Evolutionary conservation across 2,329 filamentous ascomycete species (phyloP).

Genomic region (Aspergillus tanneri): DNA sequence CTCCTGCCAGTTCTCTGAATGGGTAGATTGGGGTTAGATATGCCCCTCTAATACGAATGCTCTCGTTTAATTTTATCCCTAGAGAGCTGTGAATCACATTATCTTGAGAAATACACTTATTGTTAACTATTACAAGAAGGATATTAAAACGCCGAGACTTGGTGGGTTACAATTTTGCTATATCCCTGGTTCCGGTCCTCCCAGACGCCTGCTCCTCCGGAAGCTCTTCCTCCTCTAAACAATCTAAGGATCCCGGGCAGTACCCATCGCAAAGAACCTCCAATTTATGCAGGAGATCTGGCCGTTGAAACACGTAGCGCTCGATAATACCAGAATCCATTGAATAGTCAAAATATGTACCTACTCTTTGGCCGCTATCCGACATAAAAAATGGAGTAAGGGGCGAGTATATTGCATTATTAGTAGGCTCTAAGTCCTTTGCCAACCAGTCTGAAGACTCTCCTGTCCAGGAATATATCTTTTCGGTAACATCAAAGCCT

Average conservation of each 20-base stretch:
- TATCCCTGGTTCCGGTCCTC: background rate
- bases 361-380: background rate
- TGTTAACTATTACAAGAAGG: background rate
- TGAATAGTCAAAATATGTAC: background rate
- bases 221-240: background rate
- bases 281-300: background rate
- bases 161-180: background rate
- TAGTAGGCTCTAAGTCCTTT: background rate
- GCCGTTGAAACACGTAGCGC: background rate
- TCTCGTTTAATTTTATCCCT: no score
- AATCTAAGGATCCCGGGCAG: background rate
- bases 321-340: background rate
- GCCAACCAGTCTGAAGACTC: background rate
- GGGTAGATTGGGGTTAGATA: no score
- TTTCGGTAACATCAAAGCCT: background rate
- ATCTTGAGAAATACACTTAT: background rate
- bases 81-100: background rate
- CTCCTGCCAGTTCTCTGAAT: no score
- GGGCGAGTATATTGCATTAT: background rate
- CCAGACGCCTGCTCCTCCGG: background rate
- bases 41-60: no score
- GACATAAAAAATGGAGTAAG: background rate
- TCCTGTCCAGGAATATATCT: background rate
- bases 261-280: background rate
- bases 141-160: background rate